These are phyloP conservation scores for Betula pendula DNA, from an alignment of 306 rosid species.

Conservation along the genomic window DNA sequence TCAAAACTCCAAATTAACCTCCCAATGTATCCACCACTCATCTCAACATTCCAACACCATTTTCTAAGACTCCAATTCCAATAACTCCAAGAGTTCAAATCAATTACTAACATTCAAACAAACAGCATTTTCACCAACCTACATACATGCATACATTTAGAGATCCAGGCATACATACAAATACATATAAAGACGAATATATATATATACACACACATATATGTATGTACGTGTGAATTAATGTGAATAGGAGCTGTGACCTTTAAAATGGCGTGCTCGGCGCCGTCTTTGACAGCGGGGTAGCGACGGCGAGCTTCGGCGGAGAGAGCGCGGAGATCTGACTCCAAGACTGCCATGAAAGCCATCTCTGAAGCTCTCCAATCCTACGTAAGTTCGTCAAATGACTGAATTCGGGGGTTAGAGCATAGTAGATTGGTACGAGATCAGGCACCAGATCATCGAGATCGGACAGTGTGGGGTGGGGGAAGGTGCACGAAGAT, in stretches of 20 bases:
- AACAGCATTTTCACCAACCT: background rate
- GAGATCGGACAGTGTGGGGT: slow-evolving; percentile 5
- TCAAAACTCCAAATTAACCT: slow-evolving; percentile 17
- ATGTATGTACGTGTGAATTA: background rate
- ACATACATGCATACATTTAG: background rate
- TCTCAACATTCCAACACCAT: background rate
- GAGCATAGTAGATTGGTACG: slow-evolving; percentile 12
- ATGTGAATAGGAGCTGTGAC: slow-evolving; percentile 33
- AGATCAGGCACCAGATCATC: slow-evolving; percentile 13
- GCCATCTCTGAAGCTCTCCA: slow-evolving; percentile 60
- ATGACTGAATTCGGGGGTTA: slow-evolving; percentile 9
- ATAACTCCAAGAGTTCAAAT: background rate
- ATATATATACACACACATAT: background rate
- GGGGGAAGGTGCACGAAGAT: slow-evolving; percentile 35
- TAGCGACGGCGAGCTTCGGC: slow-evolving; percentile 99
- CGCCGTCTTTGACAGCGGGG: slow-evolving; percentile 92
- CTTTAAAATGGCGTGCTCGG: slow-evolving; percentile 94
- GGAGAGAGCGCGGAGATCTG: slow-evolving; percentile 98
- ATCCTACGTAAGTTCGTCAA: background rate
- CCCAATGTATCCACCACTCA: background rate
- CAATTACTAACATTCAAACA: background rate
- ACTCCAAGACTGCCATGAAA: slow-evolving; percentile 98
- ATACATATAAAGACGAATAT: background rate
- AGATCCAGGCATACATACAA: no score
- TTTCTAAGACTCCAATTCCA: background rate